These are phyloP conservation scores for Dactylella cylindrospora DNA, from an alignment of 2,329 filamentous ascomycete genomes.

Conservation along the genomic window DNA sequence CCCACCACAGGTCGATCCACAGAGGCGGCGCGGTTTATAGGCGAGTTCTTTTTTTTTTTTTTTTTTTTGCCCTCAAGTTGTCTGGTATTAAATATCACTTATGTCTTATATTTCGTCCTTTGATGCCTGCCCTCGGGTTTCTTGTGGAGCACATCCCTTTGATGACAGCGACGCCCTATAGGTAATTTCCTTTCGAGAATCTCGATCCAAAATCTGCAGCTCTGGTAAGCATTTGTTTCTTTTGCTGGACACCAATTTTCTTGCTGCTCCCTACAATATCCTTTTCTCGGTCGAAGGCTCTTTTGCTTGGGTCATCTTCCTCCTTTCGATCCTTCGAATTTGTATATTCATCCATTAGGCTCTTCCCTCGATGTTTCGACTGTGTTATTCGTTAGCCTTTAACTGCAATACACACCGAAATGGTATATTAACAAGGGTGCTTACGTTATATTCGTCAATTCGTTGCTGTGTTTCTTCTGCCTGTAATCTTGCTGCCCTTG, in stretches of 20 bases:
- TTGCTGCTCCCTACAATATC: constrained; percentile 75
- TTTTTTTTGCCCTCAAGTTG: too few relatives aligned
- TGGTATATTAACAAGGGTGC: constrained; percentile 49
- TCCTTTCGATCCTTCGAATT: constrained; percentile 60
- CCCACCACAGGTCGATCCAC: too few relatives aligned
- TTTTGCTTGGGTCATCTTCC: constrained; percentile 86
- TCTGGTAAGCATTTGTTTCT: constrained; percentile 74
- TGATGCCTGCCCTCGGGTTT: too few relatives aligned
- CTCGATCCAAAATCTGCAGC: constrained; percentile 78
- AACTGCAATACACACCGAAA: constrained; percentile 5
- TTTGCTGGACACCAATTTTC: constrained; percentile 70
- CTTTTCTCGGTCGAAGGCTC: constrained; percentile 88
- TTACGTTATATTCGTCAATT: constrained; percentile 63
- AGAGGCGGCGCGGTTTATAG: too few relatives aligned
- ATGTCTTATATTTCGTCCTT: too few relatives aligned
- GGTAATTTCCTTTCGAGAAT: constrained; percentile 71
- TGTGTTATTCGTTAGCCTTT: constrained; percentile 44
- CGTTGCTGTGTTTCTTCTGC: constrained; percentile 56
- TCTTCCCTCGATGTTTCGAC: constrained; percentile 59
- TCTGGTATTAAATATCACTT: too few relatives aligned
- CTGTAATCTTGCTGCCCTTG: constrained; percentile 48
- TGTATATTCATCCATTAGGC: constrained; percentile 63
- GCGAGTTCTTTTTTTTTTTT: too few relatives aligned
- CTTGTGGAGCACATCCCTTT: too few relatives aligned
- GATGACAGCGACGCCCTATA: too few relatives aligned